phyloP scores from a whole-genome alignment of 164 flowering plant species.

The Santalum album region DNA sequence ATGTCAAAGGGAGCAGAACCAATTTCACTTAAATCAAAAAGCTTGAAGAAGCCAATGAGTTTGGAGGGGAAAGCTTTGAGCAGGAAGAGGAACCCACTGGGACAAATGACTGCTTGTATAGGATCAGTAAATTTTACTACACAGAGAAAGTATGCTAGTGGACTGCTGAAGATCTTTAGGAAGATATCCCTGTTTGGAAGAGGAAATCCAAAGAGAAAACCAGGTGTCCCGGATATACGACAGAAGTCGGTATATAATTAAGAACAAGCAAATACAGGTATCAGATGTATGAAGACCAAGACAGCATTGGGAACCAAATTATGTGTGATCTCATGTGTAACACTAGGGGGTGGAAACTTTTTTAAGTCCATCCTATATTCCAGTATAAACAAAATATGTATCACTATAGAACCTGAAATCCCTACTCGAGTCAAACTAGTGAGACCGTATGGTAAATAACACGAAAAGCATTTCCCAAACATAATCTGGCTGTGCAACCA shows the following conservation, averaged over 20 bases:
- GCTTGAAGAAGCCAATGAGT: conserved; percentile 17
- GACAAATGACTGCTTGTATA: conserved; percentile 56
- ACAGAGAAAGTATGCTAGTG: conserved; percentile 60
- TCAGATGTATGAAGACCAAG: background rate
- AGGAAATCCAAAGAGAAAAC: conserved; percentile 47
- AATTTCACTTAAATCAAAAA: conserved; percentile 16
- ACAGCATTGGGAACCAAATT: background rate
- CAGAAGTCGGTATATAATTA: conserved; percentile 20
- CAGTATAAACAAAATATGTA: background rate
- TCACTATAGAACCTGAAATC: background rate
- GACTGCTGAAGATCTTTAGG: conserved; percentile 47
- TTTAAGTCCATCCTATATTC: too few species aligned
- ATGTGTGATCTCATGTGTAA: background rate
- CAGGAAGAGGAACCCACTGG: conserved; percentile 43
- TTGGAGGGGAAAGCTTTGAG: conserved; percentile 33
- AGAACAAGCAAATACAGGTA: background rate
- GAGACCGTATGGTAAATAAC: background rate
- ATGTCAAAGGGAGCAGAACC: conserved; percentile 25
- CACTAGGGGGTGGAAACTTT: background rate
- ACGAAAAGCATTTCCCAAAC: too few species aligned
- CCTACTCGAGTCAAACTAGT: background rate
- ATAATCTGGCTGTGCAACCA: too few species aligned
- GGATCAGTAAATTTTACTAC: conserved; percentile 61
- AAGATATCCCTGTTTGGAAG: conserved; percentile 42
- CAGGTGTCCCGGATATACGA: conserved; percentile 23